Base-by-base conservation (phyloP, 805 yeast species). In the Lipomyces starkeyi region DNA sequence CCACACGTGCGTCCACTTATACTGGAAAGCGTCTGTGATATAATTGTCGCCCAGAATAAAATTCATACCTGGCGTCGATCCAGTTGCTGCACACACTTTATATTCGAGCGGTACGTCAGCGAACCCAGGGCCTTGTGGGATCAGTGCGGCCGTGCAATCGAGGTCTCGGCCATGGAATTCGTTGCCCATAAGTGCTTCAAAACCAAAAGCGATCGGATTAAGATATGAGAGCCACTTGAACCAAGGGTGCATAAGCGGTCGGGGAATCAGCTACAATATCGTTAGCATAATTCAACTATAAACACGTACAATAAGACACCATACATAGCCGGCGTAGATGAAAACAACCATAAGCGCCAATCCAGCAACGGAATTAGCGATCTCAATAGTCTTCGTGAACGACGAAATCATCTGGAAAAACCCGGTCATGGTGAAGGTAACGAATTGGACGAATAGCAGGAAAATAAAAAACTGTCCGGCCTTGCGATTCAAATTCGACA, bases 181-280 rank as follows among this genome's bases (percentile, higher is more conserved):
- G 73, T 85, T 86, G 11, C 84, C 82, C 82, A 91, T 80, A 74
- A 91, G 78, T 0, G 88, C 78, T 76, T 91, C 95, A 77, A 86
- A 87, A 0, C 84, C 85, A 72, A 83, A 88, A 69, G 82, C 80
- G 47, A 87, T 76, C 0, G 91, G 91, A 71, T 88, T 83, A 29
- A 87, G 71, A 71, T 84, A 87, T 40, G 85, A 82, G 59, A 88
- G 80, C 90, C 91, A 88, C 67, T 86, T 83, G 72, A 88, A 87
- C 93, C 94, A 90, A 58, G 86, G 87, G 71, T 86, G 87, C 88
- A 88, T 86, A 11, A 83, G 80, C 2, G 84, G 83, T 49, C 84
- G 77, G 62, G 90, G 91, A 68, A 84, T 80, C 9, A 68, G 57
- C 58, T 82, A 29, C 32, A 27, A 27, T 29, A 29, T 5, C 1